Conservation (phyloP, 345 rosid species). For the Erucastrum elatum region DNA sequence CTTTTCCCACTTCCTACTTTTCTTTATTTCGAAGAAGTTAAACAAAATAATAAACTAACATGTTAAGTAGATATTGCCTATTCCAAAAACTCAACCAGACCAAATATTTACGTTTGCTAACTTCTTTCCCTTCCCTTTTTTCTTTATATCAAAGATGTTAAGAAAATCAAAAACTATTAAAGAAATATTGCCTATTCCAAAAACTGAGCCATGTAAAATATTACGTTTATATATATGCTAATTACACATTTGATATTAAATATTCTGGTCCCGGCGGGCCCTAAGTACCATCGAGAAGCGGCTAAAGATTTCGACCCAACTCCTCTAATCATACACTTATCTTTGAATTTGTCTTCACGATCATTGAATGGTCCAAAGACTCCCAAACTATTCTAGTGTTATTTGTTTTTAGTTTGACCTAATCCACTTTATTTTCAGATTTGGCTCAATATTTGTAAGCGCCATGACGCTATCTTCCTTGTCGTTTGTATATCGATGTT, state of each 20-base stretch:
- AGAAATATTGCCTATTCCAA: not conserved
- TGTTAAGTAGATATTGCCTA: not conserved
- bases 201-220: not conserved
- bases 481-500: constrained; percentile 9
- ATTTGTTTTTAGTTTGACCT: constrained; percentile 10
- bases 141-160: not conserved
- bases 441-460: not conserved
- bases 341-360: not conserved
- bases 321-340: not conserved
- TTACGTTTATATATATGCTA: not conserved
- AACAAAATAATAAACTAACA: not conserved
- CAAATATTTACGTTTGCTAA: not conserved
- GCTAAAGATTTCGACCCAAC: constrained; percentile 20
- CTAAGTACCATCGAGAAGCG: constrained; percentile 24
- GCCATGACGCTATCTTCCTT: not conserved
- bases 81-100: constrained; percentile 11
- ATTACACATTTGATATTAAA: not conserved
- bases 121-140: not conserved
- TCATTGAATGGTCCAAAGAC: not conserved
- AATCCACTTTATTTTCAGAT: not conserved
- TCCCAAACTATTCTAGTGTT: not conserved
- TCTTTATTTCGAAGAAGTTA: constrained; percentile 15
- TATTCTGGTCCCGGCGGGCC: not conserved
- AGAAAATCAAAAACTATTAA: not conserved
- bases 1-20: constrained; percentile 9